Conservation (phyloP, 352 stramenopile genomes). For the Globisporangium cederbergense region DNA sequence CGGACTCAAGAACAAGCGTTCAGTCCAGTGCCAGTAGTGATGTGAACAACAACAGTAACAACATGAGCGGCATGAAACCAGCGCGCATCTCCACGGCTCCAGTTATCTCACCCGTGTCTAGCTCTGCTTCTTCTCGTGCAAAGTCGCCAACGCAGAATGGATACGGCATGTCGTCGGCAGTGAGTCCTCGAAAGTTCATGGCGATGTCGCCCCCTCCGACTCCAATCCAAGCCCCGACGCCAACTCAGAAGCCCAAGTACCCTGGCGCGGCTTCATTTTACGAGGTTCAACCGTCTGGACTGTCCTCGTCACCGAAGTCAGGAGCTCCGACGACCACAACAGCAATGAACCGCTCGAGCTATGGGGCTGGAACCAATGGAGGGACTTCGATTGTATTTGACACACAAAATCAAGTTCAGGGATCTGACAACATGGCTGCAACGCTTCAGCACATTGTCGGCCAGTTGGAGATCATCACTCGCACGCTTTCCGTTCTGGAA, state of each 20-base stretch:
- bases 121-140: not conserved
- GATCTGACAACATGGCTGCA: conserved; percentile 29
- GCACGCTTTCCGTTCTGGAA: conserved; percentile 79
- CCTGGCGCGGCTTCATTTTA: conserved; percentile 35
- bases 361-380: not conserved
- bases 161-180: not conserved
- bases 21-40: not conserved
- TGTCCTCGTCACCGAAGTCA: conserved; percentile 5
- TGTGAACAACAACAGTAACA: conserved; percentile 5
- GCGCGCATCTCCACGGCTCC: conserved; percentile 7
- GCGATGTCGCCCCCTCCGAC: conserved; percentile 31
- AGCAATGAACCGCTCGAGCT: not conserved
- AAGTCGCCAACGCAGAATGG: conserved; percentile 3
- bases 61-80: not conserved
- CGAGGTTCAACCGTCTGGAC: conserved; percentile 18
- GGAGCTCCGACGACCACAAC: not conserved
- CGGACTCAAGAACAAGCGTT: not conserved
- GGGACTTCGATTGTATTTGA: not conserved
- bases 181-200: not conserved
- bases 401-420: not conserved
- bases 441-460: conserved; percentile 89
- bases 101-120: not conserved
- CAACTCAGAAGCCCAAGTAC: conserved; percentile 36
- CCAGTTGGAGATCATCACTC: conserved; percentile 87
- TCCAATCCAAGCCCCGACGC: conserved; percentile 32